These are phyloP conservation scores for Bocquillonia castaneifolia DNA, from an alignment of 441 rosid species.

Conservation along the genomic window DNA sequence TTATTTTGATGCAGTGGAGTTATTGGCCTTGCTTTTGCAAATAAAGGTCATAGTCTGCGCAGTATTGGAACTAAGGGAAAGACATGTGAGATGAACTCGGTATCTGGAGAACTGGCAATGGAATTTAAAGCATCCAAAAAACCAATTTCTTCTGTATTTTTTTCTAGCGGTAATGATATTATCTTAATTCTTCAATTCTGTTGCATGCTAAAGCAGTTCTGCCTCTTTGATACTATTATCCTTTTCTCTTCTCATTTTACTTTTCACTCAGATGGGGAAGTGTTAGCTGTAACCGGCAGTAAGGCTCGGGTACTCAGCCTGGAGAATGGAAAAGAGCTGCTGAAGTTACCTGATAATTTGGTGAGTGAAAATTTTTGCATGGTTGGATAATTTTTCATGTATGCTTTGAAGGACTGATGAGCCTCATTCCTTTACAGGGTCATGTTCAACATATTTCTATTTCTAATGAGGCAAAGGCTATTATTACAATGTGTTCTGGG, in stretches of 20 bases:
- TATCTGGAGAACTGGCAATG: conserved; percentile 34
- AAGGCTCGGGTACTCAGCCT: conserved; percentile 27
- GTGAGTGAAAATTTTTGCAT: conserved; percentile 22
- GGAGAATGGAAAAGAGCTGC: conserved; percentile 40
- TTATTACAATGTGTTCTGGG: conserved; percentile 33
- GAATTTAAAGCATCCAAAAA: conserved; percentile 36
- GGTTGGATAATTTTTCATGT: conserved; percentile 8
- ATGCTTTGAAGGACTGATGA: conserved; percentile 3
- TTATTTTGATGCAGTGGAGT: conserved; percentile 34
- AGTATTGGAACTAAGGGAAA: conserved; percentile 34
- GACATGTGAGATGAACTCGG: conserved; percentile 32
- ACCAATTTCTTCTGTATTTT: conserved; percentile 32
- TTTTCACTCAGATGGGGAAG: conserved; percentile 30
- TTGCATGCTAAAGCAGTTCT: neutral
- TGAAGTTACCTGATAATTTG: conserved; percentile 32
- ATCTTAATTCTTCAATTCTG: neutral
- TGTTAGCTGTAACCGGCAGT: conserved; percentile 29
- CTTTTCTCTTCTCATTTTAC: conserved; percentile 1
- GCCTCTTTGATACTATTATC: conserved; percentile 3
- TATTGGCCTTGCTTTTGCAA: conserved; percentile 35
- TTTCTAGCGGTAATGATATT: conserved; percentile 34
- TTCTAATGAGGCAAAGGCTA: conserved; percentile 36
- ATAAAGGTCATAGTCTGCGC: conserved; percentile 31
- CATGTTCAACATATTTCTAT: conserved; percentile 29
- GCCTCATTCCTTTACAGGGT: conserved; percentile 29